Conservation (phyloP, 1,284 basidiomycete species). For the Coniferiporia sulphurascens region DNA sequence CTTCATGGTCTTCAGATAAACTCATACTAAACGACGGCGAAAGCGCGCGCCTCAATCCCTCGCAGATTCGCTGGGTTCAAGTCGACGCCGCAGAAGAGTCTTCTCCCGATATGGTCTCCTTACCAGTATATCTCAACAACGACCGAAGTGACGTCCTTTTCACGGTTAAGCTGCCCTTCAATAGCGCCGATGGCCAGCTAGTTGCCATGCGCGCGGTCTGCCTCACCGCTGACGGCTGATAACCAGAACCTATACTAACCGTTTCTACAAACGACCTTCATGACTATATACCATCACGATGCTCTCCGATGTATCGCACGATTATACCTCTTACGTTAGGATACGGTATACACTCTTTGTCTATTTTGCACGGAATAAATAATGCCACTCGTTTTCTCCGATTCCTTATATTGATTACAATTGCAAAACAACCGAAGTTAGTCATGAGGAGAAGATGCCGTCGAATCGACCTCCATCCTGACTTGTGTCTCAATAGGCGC, state of each 20-base stretch:
- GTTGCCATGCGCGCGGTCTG: constrained; percentile 80
- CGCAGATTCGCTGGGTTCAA: constrained; percentile 84
- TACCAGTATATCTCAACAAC: constrained; percentile 90
- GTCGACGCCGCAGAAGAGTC: constrained; percentile 38
- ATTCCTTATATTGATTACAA: background rate
- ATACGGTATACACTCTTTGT: background rate
- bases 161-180: constrained; percentile 77
- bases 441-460: constrained; percentile 40
- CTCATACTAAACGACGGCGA: constrained; percentile 82
- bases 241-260: background rate
- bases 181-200: constrained; percentile 55
- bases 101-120: constrained; percentile 49
- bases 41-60: constrained; percentile 67
- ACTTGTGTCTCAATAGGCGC: constrained; percentile 13
- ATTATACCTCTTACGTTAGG: constrained; percentile 3
- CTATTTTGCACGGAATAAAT: constrained; percentile 7
- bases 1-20: constrained; percentile 62
- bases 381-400: background rate
- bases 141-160: constrained; percentile 90
- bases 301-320: background rate
- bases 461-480: constrained; percentile 50
- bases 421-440: background rate
- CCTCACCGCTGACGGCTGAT: constrained; percentile 65
- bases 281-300: constrained; percentile 8
- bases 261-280: background rate